phyloP scores from a whole-genome alignment of 257 asterid genomes.

The Cinchona pubescens region DNA sequence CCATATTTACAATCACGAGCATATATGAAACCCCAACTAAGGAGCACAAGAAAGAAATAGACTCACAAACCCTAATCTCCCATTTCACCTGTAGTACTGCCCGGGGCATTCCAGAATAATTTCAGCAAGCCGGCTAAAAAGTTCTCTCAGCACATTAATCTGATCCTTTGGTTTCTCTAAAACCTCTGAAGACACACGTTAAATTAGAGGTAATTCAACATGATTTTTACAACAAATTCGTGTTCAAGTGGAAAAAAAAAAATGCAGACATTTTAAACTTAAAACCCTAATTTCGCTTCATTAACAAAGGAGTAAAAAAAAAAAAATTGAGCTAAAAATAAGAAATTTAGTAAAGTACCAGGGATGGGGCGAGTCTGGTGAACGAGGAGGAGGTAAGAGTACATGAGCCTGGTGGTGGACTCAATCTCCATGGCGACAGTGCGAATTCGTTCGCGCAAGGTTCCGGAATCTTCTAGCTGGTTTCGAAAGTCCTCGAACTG shows the following conservation, averaged over 20 bases:
- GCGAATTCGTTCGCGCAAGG: conserved; percentile 74
- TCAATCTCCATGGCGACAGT: conserved; percentile 71
- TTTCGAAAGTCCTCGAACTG: conserved; percentile 72
- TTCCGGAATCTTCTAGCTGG: conserved; percentile 64
- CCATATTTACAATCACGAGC: too few relatives aligned
- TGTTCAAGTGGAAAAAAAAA: too few relatives aligned
- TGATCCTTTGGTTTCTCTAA: conserved; percentile 70
- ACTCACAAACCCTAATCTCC: neutral
- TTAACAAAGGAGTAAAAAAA: too few relatives aligned
- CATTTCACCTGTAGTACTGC: conserved; percentile 75
- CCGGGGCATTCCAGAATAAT: conserved; percentile 70
- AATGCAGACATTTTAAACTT: neutral
- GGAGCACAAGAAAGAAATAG: conserved; percentile 3
- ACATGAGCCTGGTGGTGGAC: conserved; percentile 61
- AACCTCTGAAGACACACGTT: too few relatives aligned
- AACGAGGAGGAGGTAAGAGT: conserved; percentile 13
- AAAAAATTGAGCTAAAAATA: too few relatives aligned
- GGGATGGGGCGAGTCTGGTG: conserved; percentile 20
- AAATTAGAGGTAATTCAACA: neutral
- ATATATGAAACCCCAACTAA: too few relatives aligned
- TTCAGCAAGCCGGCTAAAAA: conserved; percentile 60
- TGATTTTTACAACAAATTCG: conserved; percentile 6
- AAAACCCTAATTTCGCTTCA: neutral
- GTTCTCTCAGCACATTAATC: conserved; percentile 51
- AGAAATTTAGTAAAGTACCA: neutral